Percentiles rank a stretch among this genome's conserved stretches.
Evolutionary conservation across 2,329 filamentous ascomycete genomes (phyloP).

Genomic region (Fusarium chlamydosporum): DNA sequence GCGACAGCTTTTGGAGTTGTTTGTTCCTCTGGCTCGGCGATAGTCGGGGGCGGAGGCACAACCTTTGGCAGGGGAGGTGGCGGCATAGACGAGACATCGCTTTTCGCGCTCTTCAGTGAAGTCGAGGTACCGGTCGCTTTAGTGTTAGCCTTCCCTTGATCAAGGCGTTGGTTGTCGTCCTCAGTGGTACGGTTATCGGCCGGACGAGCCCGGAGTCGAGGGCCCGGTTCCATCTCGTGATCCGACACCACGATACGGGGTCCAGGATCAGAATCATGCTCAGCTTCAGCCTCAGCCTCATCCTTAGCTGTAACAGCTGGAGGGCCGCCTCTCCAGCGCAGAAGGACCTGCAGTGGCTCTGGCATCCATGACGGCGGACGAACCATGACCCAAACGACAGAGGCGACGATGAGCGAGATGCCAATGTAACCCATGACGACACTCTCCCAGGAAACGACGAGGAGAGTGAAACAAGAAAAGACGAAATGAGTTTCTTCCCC

Average conservation of each 20-base stretch:
- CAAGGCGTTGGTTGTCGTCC: constrained; percentile 16
- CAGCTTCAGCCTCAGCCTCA: constrained; percentile 20
- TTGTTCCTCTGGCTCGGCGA: constrained; percentile 57
- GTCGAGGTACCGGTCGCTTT: constrained; percentile 13
- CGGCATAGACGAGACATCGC: constrained; percentile 57
- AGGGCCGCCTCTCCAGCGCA: constrained; percentile 43
- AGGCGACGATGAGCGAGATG: constrained; percentile 73
- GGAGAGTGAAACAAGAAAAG: background rate
- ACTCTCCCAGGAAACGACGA: constrained; percentile 3
- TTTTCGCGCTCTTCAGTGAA: constrained; percentile 15
- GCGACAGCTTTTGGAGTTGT: constrained; percentile 67
- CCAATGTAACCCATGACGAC: constrained; percentile 69
- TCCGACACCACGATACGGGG: constrained; percentile 44
- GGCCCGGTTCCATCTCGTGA: constrained; percentile 47
- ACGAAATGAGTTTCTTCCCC: constrained; percentile 17
- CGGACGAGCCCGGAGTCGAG: constrained; percentile 47
- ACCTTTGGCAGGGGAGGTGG: constrained; percentile 56
- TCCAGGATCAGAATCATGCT: constrained; percentile 31
- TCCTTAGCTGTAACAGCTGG: constrained; percentile 24
- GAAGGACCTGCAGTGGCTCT: constrained; percentile 47
- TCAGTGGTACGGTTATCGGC: constrained; percentile 44
- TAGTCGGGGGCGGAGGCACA: constrained; percentile 43
- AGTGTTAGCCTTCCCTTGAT: constrained; percentile 23
- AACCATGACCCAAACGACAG: constrained; percentile 70
- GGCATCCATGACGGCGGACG: constrained; percentile 66